Conservation (phyloP, 345 rosid genomes). For the Excoecaria agallocha region DNA sequence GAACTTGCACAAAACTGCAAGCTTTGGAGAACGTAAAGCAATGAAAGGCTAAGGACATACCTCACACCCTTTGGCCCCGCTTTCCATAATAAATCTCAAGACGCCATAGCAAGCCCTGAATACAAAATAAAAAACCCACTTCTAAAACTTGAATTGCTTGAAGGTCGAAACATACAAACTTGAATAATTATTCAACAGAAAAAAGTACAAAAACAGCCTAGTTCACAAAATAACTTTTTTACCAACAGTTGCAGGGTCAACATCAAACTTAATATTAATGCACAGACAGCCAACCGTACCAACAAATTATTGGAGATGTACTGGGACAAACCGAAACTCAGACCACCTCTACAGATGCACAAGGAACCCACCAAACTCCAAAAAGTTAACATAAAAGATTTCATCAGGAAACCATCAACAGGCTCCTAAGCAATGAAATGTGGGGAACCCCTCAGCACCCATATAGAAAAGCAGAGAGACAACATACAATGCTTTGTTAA, state of each 20-base stretch:
- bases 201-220: neutral
- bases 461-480: neutral
- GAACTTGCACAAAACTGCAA: neutral
- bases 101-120: constrained; percentile 92
- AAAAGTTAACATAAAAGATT: neutral
- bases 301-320: neutral
- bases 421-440: neutral
- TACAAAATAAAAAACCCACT: neutral
- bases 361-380: neutral
- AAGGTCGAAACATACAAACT: neutral
- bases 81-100: constrained; percentile 61
- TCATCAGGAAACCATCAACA: neutral
- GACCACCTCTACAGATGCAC: neutral
- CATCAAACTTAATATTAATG: no score
- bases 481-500: constrained; percentile 3
- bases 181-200: neutral
- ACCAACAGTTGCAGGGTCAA: neutral
- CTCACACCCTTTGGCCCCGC: constrained; percentile 39
- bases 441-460: constrained; percentile 5
- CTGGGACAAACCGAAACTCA: neutral
- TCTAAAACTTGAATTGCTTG: neutral
- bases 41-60: constrained; percentile 2
- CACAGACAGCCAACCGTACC: no score
- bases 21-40: neutral
- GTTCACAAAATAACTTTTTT: neutral